Percentiles rank a stretch among this genome's conserved stretches.
Evolutionary conservation across 129 eudicot genomes (phyloP).

Genomic region (Solidago caesia): DNA sequence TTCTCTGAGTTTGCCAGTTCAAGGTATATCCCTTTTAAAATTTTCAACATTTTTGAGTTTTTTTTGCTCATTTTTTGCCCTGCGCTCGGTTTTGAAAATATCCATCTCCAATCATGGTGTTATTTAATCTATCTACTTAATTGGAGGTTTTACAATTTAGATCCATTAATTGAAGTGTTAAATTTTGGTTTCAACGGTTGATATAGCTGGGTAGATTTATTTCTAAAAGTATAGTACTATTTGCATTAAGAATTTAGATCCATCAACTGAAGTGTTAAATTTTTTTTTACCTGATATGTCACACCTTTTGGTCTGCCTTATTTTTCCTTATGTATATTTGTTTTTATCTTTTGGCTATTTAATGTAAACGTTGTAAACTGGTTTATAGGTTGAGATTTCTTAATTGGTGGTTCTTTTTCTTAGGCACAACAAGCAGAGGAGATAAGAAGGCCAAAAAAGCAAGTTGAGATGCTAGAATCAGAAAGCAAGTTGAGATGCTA

Average conservation of each 20-base stretch:
- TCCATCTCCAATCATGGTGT: neutral
- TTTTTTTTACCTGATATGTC: constrained; percentile 13
- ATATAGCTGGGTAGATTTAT: constrained; percentile 11
- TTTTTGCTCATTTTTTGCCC: neutral
- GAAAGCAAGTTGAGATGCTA: constrained; percentile 18
- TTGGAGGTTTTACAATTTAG: constrained; percentile 20
- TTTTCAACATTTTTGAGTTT: neutral
- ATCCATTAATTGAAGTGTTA: constrained; percentile 9
- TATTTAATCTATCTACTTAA: neutral
- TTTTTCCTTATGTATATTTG: neutral
- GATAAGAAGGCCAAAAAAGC: constrained; percentile 18
- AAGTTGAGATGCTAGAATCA: constrained; percentile 17
- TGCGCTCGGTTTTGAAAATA: neutral
- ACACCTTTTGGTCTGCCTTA: constrained; percentile 13
- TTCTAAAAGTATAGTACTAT: neutral
- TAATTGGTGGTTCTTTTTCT: neutral
- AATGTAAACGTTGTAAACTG: neutral
- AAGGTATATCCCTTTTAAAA: constrained; percentile 2
- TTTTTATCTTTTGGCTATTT: neutral
- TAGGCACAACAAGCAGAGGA: constrained; percentile 26
- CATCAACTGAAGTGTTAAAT: neutral
- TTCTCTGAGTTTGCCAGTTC: constrained; percentile 31
- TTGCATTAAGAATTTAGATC: neutral
- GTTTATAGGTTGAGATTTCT: neutral
- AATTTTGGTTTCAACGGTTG: neutral